phyloP scores from a whole-genome alignment of 257 asterid genomes.

The Solanum tarijense region DNA sequence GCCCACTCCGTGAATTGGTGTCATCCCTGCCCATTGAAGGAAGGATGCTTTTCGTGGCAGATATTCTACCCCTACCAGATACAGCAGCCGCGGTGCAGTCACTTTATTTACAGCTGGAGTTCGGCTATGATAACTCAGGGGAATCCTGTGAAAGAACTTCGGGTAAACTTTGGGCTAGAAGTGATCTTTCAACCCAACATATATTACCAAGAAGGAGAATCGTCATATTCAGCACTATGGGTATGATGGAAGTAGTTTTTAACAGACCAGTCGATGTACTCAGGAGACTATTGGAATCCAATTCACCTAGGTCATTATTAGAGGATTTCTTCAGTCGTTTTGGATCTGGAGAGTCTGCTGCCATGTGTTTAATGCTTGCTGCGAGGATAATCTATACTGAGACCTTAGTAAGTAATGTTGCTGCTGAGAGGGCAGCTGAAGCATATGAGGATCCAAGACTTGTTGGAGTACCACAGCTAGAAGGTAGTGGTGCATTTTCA shows the following conservation, averaged over 20 bases:
- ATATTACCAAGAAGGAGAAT: conserved; percentile 81
- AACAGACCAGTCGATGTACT: conserved; percentile 87
- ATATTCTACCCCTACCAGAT: conserved; percentile 74
- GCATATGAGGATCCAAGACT: conserved; percentile 95
- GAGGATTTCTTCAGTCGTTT: conserved; percentile 87
- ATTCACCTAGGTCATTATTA: conserved; percentile 65
- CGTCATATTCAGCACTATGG: conserved; percentile 92
- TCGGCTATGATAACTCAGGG: conserved; percentile 52
- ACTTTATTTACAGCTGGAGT: conserved; percentile 66
- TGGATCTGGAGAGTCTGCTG: conserved; percentile 93
- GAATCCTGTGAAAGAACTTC: conserved; percentile 66
- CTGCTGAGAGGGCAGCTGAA: conserved; percentile 95
- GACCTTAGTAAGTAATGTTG: conserved; percentile 53
- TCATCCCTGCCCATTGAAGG: conserved; percentile 86
- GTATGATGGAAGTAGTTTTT: conserved; percentile 93
- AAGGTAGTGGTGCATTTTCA: conserved; percentile 82
- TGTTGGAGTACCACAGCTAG: conserved; percentile 93
- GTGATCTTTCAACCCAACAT: conserved; percentile 88
- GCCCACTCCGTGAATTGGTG: conserved; percentile 82
- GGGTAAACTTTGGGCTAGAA: conserved; percentile 76
- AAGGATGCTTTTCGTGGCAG: conserved; percentile 86
- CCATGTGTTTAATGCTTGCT: conserved; percentile 93
- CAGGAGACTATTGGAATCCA: conserved; percentile 72
- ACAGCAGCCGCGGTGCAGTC: conserved; percentile 71
- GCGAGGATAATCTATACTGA: conserved; percentile 59